A percentile compares a stretch with the other conserved stretches of the same genome.
phyloP scores from a whole-genome alignment of 1,284 basidiomycete genomes.

The Naganishia liquefaciens region DNA sequence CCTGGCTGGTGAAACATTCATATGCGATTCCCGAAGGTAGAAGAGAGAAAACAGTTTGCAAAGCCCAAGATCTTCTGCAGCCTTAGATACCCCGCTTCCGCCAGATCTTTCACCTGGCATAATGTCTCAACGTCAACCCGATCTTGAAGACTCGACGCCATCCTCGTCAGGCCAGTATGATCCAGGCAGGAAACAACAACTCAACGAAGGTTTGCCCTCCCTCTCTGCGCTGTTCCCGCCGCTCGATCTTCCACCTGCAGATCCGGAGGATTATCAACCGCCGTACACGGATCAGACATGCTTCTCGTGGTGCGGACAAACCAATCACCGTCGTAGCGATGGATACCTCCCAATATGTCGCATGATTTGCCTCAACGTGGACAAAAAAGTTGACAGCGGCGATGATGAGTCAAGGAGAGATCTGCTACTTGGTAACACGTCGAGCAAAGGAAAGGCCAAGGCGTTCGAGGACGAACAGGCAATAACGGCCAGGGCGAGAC shows the following conservation, averaged over 20 bases:
- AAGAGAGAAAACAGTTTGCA: too few species aligned
- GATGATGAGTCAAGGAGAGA: constrained; percentile 16
- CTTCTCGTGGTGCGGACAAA: constrained; percentile 25
- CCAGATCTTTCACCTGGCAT: neutral
- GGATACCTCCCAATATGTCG: constrained; percentile 22
- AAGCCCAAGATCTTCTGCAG: too few species aligned
- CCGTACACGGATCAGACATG: constrained; percentile 26
- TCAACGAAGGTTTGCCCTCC: constrained; percentile 7
- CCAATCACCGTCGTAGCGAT: constrained; percentile 13
- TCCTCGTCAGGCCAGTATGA: neutral
- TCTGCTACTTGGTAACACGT: neutral
- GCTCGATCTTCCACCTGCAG: constrained; percentile 21
- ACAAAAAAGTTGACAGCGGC: constrained; percentile 3
- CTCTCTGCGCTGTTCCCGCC: constrained; percentile 22
- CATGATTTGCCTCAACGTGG: constrained; percentile 22
- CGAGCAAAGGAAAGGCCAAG: constrained; percentile 17
- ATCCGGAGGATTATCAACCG: constrained; percentile 20
- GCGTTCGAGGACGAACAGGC: neutral
- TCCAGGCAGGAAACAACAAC: neutral
- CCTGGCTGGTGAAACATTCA: too few species aligned
- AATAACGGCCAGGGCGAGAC: neutral
- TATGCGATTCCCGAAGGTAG: too few species aligned
- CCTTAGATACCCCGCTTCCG: too few species aligned
- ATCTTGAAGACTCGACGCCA: neutral
- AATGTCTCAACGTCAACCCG: neutral